A percentile compares a stretch with the other conserved stretches of the same genome.
These are phyloP conservation scores for Phtheirospermum japonicum DNA, from an alignment of 257 asterid species.

Conservation along the genomic window DNA sequence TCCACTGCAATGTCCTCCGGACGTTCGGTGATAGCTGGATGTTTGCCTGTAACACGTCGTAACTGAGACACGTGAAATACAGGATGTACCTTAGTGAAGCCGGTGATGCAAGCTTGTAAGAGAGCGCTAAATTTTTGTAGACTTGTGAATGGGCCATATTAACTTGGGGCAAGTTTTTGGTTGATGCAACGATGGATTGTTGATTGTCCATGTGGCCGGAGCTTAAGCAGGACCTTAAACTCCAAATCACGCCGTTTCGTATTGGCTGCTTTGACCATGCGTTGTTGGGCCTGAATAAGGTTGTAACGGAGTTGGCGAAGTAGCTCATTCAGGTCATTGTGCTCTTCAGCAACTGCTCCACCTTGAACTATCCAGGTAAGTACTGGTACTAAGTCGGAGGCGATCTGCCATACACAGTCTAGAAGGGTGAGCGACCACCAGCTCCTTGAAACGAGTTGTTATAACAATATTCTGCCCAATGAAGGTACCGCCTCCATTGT, in stretches of 20 bases:
- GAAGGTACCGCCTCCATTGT: not conserved
- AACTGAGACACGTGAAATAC: not conserved
- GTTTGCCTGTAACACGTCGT: not conserved
- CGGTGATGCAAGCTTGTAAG: not conserved
- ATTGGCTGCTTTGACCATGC: too few species aligned
- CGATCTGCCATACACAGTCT: too few species aligned
- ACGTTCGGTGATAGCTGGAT: too few species aligned
- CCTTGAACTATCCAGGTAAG: too few species aligned
- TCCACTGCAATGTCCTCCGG: too few species aligned
- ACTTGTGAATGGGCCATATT: not conserved
- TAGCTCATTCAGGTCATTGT: too few species aligned
- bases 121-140: not conserved
- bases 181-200: not conserved
- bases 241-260: too few species aligned
- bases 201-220: not conserved
- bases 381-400: too few species aligned
- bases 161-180: not conserved
- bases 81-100: not conserved
- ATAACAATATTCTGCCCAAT: not conserved
- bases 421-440: not conserved
- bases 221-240: not conserved
- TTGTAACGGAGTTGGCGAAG: too few species aligned
- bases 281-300: too few species aligned
- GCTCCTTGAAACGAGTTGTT: not conserved
- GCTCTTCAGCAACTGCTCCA: too few species aligned